These are phyloP conservation scores for Spiraea crenata DNA, from an alignment of 331 rosid genomes.

Conservation along the genomic window DNA sequence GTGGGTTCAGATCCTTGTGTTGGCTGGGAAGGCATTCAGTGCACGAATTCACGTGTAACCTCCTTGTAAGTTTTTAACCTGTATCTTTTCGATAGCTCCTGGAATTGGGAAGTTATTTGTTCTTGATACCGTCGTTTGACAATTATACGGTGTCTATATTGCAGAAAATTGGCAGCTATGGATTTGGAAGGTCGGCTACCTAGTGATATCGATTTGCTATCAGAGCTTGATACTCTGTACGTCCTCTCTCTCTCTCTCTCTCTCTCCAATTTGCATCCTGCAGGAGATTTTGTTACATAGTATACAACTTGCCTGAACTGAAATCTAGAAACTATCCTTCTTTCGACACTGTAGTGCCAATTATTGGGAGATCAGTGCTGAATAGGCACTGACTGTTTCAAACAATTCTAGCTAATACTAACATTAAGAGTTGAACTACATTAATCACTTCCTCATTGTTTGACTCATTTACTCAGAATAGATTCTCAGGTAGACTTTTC, in stretches of 20 bases:
- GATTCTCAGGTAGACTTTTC: not conserved
- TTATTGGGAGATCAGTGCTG: not conserved
- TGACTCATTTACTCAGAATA: not conserved
- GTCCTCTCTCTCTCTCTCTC: slow-evolving; percentile 3
- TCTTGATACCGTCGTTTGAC: not conserved
- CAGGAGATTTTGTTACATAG: not conserved
- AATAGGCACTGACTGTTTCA: not conserved
- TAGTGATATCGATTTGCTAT: slow-evolving; percentile 39
- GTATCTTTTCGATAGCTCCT: not conserved
- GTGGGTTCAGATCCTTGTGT: slow-evolving; percentile 50
- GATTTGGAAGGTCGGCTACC: slow-evolving; percentile 44
- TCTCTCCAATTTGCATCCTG: not conserved
- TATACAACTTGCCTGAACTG: not conserved
- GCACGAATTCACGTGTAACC: slow-evolving; percentile 38
- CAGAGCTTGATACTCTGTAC: slow-evolving; percentile 49
- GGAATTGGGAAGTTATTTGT: not conserved
- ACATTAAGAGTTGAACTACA: not conserved
- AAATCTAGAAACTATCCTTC: not conserved
- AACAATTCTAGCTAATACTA: not conserved
- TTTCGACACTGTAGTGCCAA: too few species aligned
- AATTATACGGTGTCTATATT: slow-evolving; percentile 1
- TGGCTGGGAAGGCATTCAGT: slow-evolving; percentile 51
- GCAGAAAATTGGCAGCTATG: slow-evolving; percentile 41
- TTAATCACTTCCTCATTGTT: not conserved
- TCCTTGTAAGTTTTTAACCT: slow-evolving; percentile 36